Evolutionary conservation across 331 rosid genomes (phyloP), one percentile per base, ranked within the genome.

Genomic region (Pyracantha coccinea): DNA sequence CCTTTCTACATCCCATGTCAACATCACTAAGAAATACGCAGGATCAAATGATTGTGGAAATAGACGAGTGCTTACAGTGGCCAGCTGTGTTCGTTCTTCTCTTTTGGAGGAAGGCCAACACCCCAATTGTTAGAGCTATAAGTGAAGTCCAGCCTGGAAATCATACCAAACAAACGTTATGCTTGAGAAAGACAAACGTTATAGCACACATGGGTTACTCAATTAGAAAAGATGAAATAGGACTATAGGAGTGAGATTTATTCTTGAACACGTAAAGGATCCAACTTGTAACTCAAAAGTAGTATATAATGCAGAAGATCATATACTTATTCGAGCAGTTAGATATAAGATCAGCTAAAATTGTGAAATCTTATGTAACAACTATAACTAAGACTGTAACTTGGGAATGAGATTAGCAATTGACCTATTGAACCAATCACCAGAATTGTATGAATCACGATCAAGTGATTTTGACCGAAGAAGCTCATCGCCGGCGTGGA

Each of bases 341-440:
- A 13, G 58, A 17, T 4, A 28, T 31, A 75, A 27, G 38, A 71
- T 35, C 45, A 13, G 70, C 52, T 2, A 55, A n/a, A 76, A 72
- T 67, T 60, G 11, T 50, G 35, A 12, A 72, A 69, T 68, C 61
- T 66, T 59, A 66, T 19, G 33, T 35, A 44, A 17, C 25, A 66
- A 64, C 24, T 16, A 47, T 25, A 29, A 71, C 60, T 53, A 50
- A 50, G 33, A 69, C 57, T 78, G 75, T 54, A 60, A 68, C 20
- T 60, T 52, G 72, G 74, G 65, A 31, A 60, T 17, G 71, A 75
- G 66, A 50, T 27, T 64, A 57, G 74, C 44, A 50, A 31, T 31
- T 27, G 74, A 90, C 99, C 97, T 90, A 79, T 94, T 94, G 87
- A 92, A 94, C 97, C 97, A 94, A 85, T 94, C 99, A 23, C 99